Evolutionary conservation across 176 grass and related monocot species (phyloP), one percentile per base, ranked within the genome.

Genomic region (Eragrostis nindensis): DNA sequence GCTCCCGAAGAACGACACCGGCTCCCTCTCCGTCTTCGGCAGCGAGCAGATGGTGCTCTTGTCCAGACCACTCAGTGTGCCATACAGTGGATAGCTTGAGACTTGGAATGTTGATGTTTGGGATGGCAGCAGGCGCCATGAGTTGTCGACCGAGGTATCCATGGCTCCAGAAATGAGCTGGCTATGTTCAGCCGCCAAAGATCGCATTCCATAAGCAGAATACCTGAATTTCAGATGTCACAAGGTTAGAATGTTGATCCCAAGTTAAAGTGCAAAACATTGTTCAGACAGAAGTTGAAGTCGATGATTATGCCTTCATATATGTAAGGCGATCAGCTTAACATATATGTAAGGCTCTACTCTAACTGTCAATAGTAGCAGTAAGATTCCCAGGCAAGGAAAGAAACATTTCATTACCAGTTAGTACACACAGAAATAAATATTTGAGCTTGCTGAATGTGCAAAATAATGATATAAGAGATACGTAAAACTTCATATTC

Each of bases 51-150:
- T 45, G 8, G 83, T 76, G 67, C 24, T 76, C 80, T 93, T 81
- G n/a, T 80, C 87, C 27, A 90, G 82, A 59, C 84, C 87, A 11
- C 78, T 48, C 32, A 85, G 76, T 0, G 87, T 75, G 5, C 85
- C 49, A n/a, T 85, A 82, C 55, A 82, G 17, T 14, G 78, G 87
- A 55, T 93, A 90, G 76, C 79, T 82, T 21, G 81, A 85, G 26
- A 75, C 78, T 9, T 88, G 66, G 29, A 85, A 93, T 38, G 80
- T 17, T 0, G 84, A 8, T 17, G 57, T 45, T 49, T 90, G 85
- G 7, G 85, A 62, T 9, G 87, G 84, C 91, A 87, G 42, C 71
- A 84, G n/a, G 79, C 80, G 76, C 87, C 90, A 89, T 12, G 87
- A 69, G 57, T 54, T 87, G 48, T 92, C 84, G 1, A 93, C 42